These are phyloP conservation scores for Pichia sp. DNA, from an alignment of 1,139 yeast species.

Conservation along the genomic window DNA sequence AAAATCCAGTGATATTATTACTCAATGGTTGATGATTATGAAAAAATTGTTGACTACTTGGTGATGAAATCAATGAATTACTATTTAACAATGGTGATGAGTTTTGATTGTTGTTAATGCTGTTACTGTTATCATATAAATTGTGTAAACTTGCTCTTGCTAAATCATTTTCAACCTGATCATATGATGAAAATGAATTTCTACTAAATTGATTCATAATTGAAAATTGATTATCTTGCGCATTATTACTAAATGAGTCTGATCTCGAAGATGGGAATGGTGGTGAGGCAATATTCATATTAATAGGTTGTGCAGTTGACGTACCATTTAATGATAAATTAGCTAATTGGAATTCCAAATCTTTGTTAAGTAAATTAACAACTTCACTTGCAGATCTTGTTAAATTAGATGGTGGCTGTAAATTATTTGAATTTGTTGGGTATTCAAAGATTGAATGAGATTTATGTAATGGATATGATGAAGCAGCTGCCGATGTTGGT, in stretches of 20 bases:
- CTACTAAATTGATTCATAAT: neutral
- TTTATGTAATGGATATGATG: neutral
- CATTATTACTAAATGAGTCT: neutral
- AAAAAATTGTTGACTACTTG: neutral
- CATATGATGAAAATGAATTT: neutral
- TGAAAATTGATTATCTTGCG: neutral
- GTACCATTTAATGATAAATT: conserved; percentile 13
- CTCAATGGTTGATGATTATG: conserved; percentile 5
- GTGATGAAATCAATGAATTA: conserved; percentile 4
- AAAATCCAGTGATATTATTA: conserved; percentile 10
- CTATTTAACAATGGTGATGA: conserved; percentile 2
- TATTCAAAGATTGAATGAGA: conserved; percentile 6
- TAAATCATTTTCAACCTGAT: conserved; percentile 1
- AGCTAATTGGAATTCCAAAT: conserved; percentile 18
- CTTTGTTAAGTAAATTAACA: conserved; percentile 16
- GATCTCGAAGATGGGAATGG: conserved; percentile 8
- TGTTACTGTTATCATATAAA: conserved; percentile 6
- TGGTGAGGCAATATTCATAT: conserved; percentile 9
- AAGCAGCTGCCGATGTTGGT: neutral
- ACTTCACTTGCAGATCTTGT: conserved; percentile 11
- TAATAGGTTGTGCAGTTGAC: conserved; percentile 10
- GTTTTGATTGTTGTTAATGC: no score
- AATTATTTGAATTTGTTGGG: conserved; percentile 1
- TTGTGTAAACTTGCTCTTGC: conserved; percentile 2
- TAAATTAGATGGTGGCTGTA: neutral